phyloP scores from a whole-genome alignment of 495 filamentous ascomycete species.

The Cairneyella variabilis region DNA sequence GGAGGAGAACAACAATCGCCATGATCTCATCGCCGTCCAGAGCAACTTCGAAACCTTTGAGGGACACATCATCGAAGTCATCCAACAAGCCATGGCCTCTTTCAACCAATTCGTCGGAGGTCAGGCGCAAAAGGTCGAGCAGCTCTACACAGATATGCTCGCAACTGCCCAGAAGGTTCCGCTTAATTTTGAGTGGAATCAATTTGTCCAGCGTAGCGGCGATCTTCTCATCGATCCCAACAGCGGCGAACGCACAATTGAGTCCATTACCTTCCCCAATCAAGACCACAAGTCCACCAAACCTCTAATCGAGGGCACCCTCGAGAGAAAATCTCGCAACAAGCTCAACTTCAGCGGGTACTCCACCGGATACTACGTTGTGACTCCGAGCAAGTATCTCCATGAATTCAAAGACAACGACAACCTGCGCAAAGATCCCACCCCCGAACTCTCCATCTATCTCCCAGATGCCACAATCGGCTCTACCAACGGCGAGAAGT shows the following conservation, averaged over 20 bases:
- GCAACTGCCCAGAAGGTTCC: constrained; percentile 73
- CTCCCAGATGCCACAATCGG: constrained; percentile 87
- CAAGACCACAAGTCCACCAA: constrained; percentile 76
- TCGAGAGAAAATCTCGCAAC: constrained; percentile 83
- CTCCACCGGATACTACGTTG: constrained; percentile 79
- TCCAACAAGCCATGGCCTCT: constrained; percentile 75
- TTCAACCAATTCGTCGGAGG: constrained; percentile 74
- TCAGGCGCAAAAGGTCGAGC: constrained; percentile 75
- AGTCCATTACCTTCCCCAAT: constrained; percentile 79
- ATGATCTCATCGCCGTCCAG: constrained; percentile 86
- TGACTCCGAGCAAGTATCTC: constrained; percentile 79
- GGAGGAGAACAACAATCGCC: constrained; percentile 91
- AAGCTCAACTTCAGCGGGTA: constrained; percentile 70
- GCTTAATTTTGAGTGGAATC: constrained; percentile 88
- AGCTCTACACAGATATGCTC: constrained; percentile 81
- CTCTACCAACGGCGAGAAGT: constrained; percentile 70
- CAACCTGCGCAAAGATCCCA: constrained; percentile 73
- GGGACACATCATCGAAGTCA: constrained; percentile 73
- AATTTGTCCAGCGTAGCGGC: constrained; percentile 67
- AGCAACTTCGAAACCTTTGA: constrained; percentile 87
- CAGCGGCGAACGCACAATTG: constrained; percentile 63
- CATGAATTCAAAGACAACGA: constrained; percentile 97
- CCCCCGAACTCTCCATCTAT: constrained; percentile 83
- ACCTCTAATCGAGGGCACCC: constrained; percentile 76
- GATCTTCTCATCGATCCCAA: constrained; percentile 76